Conservation (phyloP, 2,329 filamentous ascomycete species). For the Pestalotiopsis fici region DNA sequence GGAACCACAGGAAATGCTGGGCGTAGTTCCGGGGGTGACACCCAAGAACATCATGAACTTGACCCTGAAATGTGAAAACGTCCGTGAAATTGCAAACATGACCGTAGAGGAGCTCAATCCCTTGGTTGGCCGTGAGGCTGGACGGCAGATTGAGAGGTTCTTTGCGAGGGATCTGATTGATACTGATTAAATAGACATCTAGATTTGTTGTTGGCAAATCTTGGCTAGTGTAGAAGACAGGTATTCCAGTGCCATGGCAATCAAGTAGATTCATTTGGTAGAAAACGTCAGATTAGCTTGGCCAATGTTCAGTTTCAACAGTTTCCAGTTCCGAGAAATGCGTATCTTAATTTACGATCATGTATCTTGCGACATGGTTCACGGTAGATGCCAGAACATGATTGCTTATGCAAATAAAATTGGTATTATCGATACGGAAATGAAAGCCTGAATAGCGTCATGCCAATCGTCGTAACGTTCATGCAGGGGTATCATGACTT, state of each 20-base stretch:
- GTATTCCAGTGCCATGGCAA: not conserved
- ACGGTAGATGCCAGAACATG: too few relatives aligned
- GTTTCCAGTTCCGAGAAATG: too few relatives aligned
- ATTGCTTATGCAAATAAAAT: constrained; percentile 4
- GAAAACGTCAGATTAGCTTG: too few relatives aligned
- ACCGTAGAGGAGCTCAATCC: constrained; percentile 69
- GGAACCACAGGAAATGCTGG: constrained; percentile 88
- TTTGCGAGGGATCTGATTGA: constrained; percentile 70
- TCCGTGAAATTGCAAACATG: constrained; percentile 87
- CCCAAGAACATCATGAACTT: constrained; percentile 75
- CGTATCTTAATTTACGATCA: too few relatives aligned
- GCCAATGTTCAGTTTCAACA: too few relatives aligned
- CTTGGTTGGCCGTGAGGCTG: constrained; percentile 77
- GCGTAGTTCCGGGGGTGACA: constrained; percentile 80
- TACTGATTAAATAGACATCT: constrained; percentile 34
- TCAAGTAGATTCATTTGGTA: too few relatives aligned
- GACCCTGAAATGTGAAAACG: constrained; percentile 71
- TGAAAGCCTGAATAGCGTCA: constrained; percentile 9
- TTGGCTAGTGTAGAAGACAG: not conserved
- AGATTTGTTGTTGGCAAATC: not conserved
- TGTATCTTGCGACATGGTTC: too few relatives aligned
- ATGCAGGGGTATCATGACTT: constrained; percentile 30
- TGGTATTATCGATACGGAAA: constrained; percentile 10
- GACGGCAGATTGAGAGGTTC: constrained; percentile 75
- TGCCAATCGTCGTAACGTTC: constrained; percentile 9